Evolutionary conservation across 2,329 filamentous ascomycete genomes (phyloP).

Genomic region (Akanthomyces uredinophilus): DNA sequence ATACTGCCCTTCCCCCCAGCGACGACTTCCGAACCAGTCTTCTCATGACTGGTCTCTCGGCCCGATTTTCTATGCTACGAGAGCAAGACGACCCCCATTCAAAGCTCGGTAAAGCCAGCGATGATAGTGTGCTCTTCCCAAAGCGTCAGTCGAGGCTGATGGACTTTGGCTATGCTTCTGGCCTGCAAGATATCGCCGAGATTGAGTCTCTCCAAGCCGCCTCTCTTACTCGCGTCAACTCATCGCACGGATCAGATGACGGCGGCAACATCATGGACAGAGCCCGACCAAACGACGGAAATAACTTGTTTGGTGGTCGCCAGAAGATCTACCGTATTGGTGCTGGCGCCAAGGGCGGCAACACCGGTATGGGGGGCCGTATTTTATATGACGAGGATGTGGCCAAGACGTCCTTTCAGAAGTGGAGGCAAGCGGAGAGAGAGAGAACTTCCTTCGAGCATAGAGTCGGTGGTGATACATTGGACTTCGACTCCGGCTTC

Average conservation of each 20-base stretch:
- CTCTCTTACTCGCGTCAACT: slow-evolving; percentile 56
- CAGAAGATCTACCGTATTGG: slow-evolving; percentile 93
- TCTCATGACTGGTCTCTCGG: slow-evolving; percentile 90
- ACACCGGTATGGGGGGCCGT: slow-evolving; percentile 58
- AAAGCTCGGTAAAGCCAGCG: slow-evolving; percentile 86
- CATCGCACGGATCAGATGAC: slow-evolving; percentile 58
- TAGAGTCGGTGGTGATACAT: slow-evolving; percentile 23
- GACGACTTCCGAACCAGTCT: slow-evolving; percentile 95
- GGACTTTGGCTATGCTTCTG: slow-evolving; percentile 59
- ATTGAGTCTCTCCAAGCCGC: slow-evolving; percentile 71
- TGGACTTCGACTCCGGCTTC: slow-evolving; percentile 45
- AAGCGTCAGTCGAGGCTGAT: slow-evolving; percentile 73
- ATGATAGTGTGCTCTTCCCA: slow-evolving; percentile 85
- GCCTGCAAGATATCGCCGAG: slow-evolving; percentile 81
- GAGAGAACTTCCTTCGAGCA: slow-evolving; percentile 45
- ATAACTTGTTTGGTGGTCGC: slow-evolving; percentile 87
- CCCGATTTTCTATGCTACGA: slow-evolving; percentile 91
- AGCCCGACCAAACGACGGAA: slow-evolving; percentile 78
- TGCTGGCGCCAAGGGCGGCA: slow-evolving; percentile 34
- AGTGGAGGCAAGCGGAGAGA: slow-evolving; percentile 58
- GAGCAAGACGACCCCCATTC: slow-evolving; percentile 91
- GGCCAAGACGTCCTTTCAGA: slow-evolving; percentile 76
- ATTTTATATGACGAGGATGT: slow-evolving; percentile 84
- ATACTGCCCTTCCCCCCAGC: slow-evolving; percentile 67
- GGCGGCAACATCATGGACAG: slow-evolving; percentile 76